A percentile compares a stretch with the other conserved stretches of the same genome.
phyloP scores from a whole-genome alignment of 768 basidiomycete genomes.

The Calvatia gigantea region DNA sequence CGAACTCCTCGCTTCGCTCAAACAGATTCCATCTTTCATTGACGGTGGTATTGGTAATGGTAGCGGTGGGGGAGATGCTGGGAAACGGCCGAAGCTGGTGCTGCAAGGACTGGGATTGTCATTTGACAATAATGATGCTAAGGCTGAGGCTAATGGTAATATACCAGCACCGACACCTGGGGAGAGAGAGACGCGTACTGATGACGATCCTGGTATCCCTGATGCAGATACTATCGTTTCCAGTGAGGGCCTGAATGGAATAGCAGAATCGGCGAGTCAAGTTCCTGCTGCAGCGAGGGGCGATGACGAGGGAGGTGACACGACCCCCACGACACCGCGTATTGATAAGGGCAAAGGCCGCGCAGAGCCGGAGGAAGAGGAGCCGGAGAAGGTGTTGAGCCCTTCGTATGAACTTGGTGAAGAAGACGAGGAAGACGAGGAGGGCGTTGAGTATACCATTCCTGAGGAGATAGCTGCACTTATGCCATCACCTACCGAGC shows the following conservation, averaged over 20 bases:
- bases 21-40: conserved; percentile 35
- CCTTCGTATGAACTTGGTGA: conserved; percentile 55
- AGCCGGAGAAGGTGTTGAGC: conserved; percentile 67
- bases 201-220: conserved; percentile 6
- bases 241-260: no score
- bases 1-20: conserved; percentile 54
- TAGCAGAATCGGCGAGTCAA: no score
- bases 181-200: conserved; percentile 5
- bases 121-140: conserved; percentile 23
- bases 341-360: conserved; percentile 78
- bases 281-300: conserved; percentile 16
- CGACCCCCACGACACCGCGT: conserved; percentile 52
- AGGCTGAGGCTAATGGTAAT: conserved; percentile 16
- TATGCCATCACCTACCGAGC: conserved; percentile 39
- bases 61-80: background rate
- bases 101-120: conserved; percentile 44
- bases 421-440: conserved; percentile 55
- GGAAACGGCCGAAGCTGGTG: conserved; percentile 33
- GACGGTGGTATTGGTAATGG: background rate
- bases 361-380: conserved; percentile 65
- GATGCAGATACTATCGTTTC: background rate
- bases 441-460: conserved; percentile 34
- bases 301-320: conserved; percentile 28
- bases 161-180: background rate
- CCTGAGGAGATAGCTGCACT: conserved; percentile 34